Base-by-base conservation (phyloP, 2,329 filamentous ascomycete genomes). In the Aspergillus clavatus region DNA sequence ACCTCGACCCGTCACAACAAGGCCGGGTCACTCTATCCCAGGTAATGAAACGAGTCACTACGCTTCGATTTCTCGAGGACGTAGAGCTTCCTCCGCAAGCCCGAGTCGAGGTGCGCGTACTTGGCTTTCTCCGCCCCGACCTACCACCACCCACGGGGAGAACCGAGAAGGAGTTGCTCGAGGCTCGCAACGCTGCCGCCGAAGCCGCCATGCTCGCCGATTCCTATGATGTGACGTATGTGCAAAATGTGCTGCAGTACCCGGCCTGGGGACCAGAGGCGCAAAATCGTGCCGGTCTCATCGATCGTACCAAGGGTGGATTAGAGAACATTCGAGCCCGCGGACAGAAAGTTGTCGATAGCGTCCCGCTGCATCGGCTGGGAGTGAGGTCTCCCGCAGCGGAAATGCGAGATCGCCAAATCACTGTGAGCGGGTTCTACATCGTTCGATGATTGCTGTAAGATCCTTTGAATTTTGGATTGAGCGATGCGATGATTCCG, bases 311-410 rank as follows among this genome's bases (percentile, higher is more conserved):
- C 3, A 52, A 60, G 7, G 75, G 78, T 29, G 67, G 71, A 12
- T 71, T 78, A 49, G 69, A 74, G 1, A 74, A 74, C 41, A 66
- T 72, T 2, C 70, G 78, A 19, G 68, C 72, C 12, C 70, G 64
- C 16, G 70, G 79, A 2, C 78, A 83, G 62, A 74, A 71, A 47
- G 69, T 73, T 29, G 69, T 83, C 5, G 81, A 83, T 48, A 71
- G 72, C 43, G 68, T 84, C 3, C 82, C 82, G 2, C 54, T 83
- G 37, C 80, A 84, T 58, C 69, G 70, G 55, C 69, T 76, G 3
- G 83, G 82, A 0, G 71, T 86, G 35, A 71, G 83, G 41, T 79
- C 74, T 10, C 48, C 52, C 4, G 52, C 55, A 14, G 61, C 65
- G 28, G 55, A 68, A 22, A 58, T 73, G 57, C 71, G 71, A 51